phyloP scores from a whole-genome alignment of 2,329 filamentous ascomycete genomes.

The Nothophaeocryptopus gaeumannii region DNA sequence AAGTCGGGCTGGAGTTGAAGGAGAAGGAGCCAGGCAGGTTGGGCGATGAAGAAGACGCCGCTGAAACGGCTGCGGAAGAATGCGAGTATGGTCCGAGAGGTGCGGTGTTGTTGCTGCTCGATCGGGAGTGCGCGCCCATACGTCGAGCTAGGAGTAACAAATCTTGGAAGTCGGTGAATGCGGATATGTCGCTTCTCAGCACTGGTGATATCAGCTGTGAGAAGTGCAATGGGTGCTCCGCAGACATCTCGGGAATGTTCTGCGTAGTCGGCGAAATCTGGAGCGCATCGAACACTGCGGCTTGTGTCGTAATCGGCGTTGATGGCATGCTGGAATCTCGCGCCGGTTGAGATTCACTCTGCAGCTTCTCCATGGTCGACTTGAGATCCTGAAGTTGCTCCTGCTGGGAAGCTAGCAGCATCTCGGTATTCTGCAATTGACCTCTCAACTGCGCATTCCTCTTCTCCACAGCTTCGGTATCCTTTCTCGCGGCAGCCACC shows the following conservation, averaged over 20 bases:
- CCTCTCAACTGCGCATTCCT: conserved; percentile 84
- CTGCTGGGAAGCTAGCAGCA: conserved; percentile 81
- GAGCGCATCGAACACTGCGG: conserved; percentile 61
- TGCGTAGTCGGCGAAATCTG: conserved; percentile 51
- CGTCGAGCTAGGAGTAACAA: conserved; percentile 64
- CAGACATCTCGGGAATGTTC: conserved; percentile 53
- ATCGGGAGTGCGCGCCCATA: conserved; percentile 59
- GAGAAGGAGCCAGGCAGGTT: conserved; percentile 44
- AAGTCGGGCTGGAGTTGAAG: conserved; percentile 33
- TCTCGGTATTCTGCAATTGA: conserved; percentile 83
- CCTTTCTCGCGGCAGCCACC: conserved; percentile 84
- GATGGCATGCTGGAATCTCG: conserved; percentile 67
- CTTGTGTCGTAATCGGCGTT: conserved; percentile 65
- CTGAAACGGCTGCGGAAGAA: conserved; percentile 30
- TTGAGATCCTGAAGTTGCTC: conserved; percentile 92
- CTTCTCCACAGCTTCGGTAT: conserved; percentile 71
- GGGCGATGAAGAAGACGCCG: conserved; percentile 32
- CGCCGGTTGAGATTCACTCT: conserved; percentile 67
- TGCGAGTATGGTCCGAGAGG: too few species aligned
- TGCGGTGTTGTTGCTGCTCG: conserved; percentile 50
- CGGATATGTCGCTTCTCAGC: conserved; percentile 73
- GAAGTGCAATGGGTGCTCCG: conserved; percentile 68
- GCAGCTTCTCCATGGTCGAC: conserved; percentile 84
- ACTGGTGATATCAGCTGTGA: conserved; percentile 79
- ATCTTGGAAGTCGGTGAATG: conserved; percentile 81